phyloP scores from a whole-genome alignment of 1,139 yeast genomes.

The Geotrichum histeridarum region DNA sequence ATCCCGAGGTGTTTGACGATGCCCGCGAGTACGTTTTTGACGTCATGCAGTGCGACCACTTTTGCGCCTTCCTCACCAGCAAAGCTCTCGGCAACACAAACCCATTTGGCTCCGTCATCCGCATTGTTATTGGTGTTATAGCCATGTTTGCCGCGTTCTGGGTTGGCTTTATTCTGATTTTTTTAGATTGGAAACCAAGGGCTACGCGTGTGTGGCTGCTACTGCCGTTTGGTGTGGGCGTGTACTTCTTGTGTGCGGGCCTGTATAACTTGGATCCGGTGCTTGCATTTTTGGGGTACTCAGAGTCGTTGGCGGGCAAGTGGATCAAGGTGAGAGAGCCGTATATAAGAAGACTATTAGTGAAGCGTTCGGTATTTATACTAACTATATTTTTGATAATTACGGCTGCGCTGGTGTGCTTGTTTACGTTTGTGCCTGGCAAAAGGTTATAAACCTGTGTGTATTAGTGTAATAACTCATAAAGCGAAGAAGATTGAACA shows the following conservation, averaged over 20 bases:
- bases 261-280: slow-evolving; percentile 81
- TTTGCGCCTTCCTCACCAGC: slow-evolving; percentile 73
- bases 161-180: slow-evolving; percentile 77
- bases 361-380: slow-evolving; percentile 72
- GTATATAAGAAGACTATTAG: slow-evolving; percentile 58
- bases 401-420: slow-evolving; percentile 66
- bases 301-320: slow-evolving; percentile 46
- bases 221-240: slow-evolving; percentile 70
- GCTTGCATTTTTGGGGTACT: slow-evolving; percentile 60
- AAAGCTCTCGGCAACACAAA: slow-evolving; percentile 82
- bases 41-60: slow-evolving; percentile 83
- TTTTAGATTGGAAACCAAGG: slow-evolving; percentile 62
- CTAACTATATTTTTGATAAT: slow-evolving; percentile 49
- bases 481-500: too few relatives aligned
- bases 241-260: slow-evolving; percentile 67
- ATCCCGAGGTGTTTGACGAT: slow-evolving; percentile 85
- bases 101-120: slow-evolving; percentile 46
- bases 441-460: slow-evolving; percentile 38
- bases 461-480: background rate
- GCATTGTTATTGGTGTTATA: slow-evolving; percentile 65
- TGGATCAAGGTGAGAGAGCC: slow-evolving; percentile 57
- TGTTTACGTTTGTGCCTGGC: slow-evolving; percentile 87
- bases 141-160: slow-evolving; percentile 78
- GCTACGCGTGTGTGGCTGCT: slow-evolving; percentile 64
- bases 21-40: slow-evolving; percentile 77